Conservation (phyloP, 768 basidiomycete genomes). For the Cyathus striatus region DNA sequence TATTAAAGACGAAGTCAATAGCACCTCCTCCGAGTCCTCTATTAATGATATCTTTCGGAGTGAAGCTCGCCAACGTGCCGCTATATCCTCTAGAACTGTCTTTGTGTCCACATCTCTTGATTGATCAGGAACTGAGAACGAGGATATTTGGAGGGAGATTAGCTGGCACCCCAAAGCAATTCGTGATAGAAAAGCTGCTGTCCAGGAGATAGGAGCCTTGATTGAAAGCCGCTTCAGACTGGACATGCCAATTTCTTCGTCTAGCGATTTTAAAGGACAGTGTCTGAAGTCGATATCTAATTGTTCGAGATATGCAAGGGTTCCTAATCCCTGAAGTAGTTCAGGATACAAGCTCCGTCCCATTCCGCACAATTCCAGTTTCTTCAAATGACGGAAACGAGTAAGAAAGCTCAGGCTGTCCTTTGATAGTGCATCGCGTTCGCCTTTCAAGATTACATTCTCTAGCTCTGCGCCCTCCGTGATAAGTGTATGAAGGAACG, state of each 20-base stretch:
- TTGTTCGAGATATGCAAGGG: slow-evolving; percentile 16
- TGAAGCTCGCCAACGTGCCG: slow-evolving; percentile 14
- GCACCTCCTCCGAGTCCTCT: slow-evolving; percentile 11
- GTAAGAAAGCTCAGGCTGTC: slow-evolving; percentile 18
- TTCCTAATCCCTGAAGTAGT: slow-evolving; percentile 16
- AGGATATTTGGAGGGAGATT: slow-evolving; percentile 12
- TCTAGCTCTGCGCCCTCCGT: slow-evolving; percentile 20
- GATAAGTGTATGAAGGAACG: slow-evolving; percentile 20
- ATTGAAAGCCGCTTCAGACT: slow-evolving; percentile 20
- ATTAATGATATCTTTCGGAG: slow-evolving; percentile 19
- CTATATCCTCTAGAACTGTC: slow-evolving; percentile 14
- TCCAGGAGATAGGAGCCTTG: slow-evolving; percentile 16
- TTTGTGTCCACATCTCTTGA: too few species aligned
- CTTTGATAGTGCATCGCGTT: slow-evolving; percentile 16
- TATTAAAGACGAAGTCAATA: slow-evolving; percentile 9
- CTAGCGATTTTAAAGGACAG: slow-evolving; percentile 2
- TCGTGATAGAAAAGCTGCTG: slow-evolving; percentile 15
- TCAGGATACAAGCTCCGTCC: slow-evolving; percentile 14
- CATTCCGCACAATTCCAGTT: slow-evolving; percentile 20
- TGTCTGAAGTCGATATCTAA: slow-evolving; percentile 21
- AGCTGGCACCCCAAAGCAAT: slow-evolving; percentile 12
- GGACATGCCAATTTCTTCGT: slow-evolving; percentile 16
- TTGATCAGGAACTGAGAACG: slow-evolving; percentile 6
- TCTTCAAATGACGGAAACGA: slow-evolving; percentile 13
- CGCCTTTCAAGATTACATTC: slow-evolving; percentile 17